A percentile compares a stretch with the other conserved stretches of the same genome.
These are phyloP conservation scores for Fusarium sp. DNA, from an alignment of 2,329 filamentous ascomycete species.

Conservation along the genomic window DNA sequence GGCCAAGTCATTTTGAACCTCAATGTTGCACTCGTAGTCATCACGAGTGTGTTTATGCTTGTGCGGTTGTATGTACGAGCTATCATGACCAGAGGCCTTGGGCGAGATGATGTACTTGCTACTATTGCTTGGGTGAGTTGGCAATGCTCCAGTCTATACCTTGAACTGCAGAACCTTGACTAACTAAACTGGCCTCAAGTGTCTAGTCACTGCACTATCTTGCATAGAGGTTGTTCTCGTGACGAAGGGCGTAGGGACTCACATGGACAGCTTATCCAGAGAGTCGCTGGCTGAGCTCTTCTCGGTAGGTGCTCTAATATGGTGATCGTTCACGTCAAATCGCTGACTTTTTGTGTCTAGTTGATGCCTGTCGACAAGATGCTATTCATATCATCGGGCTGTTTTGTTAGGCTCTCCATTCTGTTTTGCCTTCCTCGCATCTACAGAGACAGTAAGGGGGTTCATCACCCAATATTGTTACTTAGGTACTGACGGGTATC, in stretches of 20 bases:
- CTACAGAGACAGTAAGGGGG: constrained; percentile 32
- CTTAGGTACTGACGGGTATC: not conserved
- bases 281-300: constrained; percentile 28
- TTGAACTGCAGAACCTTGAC: not conserved
- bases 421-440: constrained; percentile 39
- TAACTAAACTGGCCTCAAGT: constrained; percentile 22
- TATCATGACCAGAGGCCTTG: constrained; percentile 36
- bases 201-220: constrained; percentile 26
- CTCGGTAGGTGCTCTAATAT: constrained; percentile 28
- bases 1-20: constrained; percentile 33
- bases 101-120: constrained; percentile 40
- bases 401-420: constrained; percentile 43
- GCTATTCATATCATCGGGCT: constrained; percentile 35
- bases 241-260: constrained; percentile 30
- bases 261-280: constrained; percentile 23
- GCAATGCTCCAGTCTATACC: not conserved
- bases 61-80: constrained; percentile 39
- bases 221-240: constrained; percentile 35
- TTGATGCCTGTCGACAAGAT: constrained; percentile 36
- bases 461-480: not conserved
- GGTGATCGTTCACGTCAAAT: not conserved
- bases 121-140: constrained; percentile 37
- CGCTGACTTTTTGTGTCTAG: not conserved
- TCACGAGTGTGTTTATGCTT: constrained; percentile 34
- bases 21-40: constrained; percentile 38